phyloP scores from a whole-genome alignment of 768 basidiomycete species.

The Pilatotrama ljubarskyi region DNA sequence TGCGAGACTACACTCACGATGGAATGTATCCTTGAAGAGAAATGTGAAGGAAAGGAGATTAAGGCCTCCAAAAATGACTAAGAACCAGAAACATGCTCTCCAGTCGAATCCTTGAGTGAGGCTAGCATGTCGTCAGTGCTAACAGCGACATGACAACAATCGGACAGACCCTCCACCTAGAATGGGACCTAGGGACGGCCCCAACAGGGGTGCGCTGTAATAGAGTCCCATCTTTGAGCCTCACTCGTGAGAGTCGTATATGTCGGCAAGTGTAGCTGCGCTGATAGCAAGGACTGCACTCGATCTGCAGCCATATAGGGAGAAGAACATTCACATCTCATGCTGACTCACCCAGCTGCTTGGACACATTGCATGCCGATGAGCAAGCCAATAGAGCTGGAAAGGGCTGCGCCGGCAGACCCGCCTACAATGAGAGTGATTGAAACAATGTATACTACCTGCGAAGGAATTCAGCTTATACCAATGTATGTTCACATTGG shows the following conservation, averaged over 20 bases:
- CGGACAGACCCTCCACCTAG: conserved; percentile 51
- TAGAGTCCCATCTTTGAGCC: conserved; percentile 79
- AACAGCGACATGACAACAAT: neutral
- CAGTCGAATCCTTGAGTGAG: conserved; percentile 68
- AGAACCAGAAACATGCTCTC: conserved; percentile 83
- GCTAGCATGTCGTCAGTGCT: neutral
- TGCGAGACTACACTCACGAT: conserved; percentile 73
- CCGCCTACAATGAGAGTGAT: conserved; percentile 53
- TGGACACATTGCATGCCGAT: conserved; percentile 69
- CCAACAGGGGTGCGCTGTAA: conserved; percentile 78
- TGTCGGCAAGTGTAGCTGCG: conserved; percentile 75
- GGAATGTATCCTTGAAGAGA: conserved; percentile 76
- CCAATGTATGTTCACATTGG: neutral
- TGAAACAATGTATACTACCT: conserved; percentile 57
- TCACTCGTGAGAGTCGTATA: conserved; percentile 70
- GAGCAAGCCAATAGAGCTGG: conserved; percentile 51
- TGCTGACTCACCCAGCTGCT: conserved; percentile 61
- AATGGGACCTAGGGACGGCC: conserved; percentile 66
- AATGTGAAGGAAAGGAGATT: conserved; percentile 57
- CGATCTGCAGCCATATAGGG: conserved; percentile 51
- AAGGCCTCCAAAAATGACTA: conserved; percentile 60
- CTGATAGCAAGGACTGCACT: conserved; percentile 70
- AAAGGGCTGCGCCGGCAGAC: conserved; percentile 54
- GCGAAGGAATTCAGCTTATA: neutral
- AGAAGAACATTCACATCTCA: too few relatives aligned